These are phyloP conservation scores for Setaria italica DNA, from an alignment of 202 grass and related monocot species.

Conservation along the genomic window DNA sequence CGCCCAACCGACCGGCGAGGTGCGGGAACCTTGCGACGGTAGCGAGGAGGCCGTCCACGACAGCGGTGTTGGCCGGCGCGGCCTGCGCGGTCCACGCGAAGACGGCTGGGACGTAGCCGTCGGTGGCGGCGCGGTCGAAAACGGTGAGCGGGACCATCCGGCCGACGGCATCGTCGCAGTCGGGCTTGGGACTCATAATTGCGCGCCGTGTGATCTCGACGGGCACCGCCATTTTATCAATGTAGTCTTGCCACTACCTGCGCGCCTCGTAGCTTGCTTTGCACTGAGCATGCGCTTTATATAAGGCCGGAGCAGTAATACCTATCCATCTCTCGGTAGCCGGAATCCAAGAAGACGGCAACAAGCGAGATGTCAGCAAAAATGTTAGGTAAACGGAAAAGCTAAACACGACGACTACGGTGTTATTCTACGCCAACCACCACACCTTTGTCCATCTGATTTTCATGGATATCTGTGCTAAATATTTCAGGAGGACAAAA, in stretches of 20 bases:
- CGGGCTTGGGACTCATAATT: not conserved
- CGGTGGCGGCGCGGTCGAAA: constrained; percentile 41
- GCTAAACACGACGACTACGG: too few relatives aligned
- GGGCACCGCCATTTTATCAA: constrained; percentile 14
- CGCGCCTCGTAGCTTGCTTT: not conserved
- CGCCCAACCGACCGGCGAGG: constrained; percentile 21
- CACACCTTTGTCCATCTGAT: too few relatives aligned
- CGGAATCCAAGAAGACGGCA: not conserved
- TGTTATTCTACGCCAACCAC: too few relatives aligned
- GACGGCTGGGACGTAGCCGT: constrained; percentile 31
- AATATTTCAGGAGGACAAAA: too few relatives aligned
- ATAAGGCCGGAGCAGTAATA: not conserved
- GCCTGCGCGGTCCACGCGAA: constrained; percentile 41
- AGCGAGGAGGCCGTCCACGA: constrained; percentile 32
- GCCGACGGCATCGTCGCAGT: not conserved
- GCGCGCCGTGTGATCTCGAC: constrained; percentile 30
- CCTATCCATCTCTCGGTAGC: too few relatives aligned
- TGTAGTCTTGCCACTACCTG: not conserved
- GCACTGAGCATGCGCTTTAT: not conserved
- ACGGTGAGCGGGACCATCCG: not conserved
- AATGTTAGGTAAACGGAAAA: too few relatives aligned
- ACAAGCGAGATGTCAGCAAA: not conserved
- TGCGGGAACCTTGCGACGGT: constrained; percentile 30
- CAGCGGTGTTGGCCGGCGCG: constrained; percentile 20
- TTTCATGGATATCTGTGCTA: too few relatives aligned